A percentile compares a stretch with the other conserved stretches of the same genome.
Conservation (phyloP, 768 basidiomycete genomes). For the Termitomyces sp. region DNA sequence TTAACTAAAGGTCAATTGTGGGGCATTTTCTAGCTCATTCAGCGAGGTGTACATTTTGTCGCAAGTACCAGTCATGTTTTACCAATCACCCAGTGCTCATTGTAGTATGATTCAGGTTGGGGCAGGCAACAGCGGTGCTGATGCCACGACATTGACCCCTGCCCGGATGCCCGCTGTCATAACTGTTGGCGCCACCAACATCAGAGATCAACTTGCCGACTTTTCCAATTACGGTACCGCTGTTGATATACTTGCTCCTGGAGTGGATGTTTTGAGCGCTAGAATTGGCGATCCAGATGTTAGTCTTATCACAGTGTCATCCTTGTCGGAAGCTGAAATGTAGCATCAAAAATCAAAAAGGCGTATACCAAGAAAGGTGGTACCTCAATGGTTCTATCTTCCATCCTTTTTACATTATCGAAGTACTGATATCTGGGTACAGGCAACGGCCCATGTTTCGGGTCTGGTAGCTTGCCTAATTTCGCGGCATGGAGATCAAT, state of each 20-base stretch:
- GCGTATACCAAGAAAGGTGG: too few species aligned
- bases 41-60: too few species aligned
- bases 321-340: too few species aligned
- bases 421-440: background rate
- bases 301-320: background rate
- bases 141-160: background rate
- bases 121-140: background rate
- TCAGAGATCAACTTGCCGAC: background rate
- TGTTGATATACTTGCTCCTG: background rate
- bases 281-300: too few species aligned
- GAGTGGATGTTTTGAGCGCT: background rate
- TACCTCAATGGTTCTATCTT: background rate
- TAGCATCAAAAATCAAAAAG: too few species aligned
- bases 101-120: background rate
- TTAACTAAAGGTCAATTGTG: too few species aligned
- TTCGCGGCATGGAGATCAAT: background rate
- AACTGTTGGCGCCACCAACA: background rate
- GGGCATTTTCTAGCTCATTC: too few species aligned
- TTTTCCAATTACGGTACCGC: too few species aligned
- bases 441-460: background rate
- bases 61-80: too few species aligned
- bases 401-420: too few species aligned
- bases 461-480: background rate
- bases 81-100: background rate
- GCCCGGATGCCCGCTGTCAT: background rate